Evolutionary conservation across 2,329 filamentous ascomycete species (phyloP).

Genomic region (Madurella fahalii): DNA sequence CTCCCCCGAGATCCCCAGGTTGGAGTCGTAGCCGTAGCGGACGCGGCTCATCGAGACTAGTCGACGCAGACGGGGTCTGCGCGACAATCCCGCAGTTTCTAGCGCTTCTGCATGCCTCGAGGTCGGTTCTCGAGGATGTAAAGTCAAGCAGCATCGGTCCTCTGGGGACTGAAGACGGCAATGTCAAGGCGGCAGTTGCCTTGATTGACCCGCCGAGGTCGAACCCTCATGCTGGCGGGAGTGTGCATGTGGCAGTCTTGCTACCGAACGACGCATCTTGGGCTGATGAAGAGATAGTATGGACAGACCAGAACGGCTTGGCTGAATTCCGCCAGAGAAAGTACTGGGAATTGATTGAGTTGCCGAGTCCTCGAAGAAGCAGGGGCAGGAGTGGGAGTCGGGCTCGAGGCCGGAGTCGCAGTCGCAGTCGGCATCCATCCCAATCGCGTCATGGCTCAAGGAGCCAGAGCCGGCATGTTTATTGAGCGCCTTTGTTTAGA

Average conservation of each 20-base stretch:
- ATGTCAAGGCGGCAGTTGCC: slow-evolving; percentile 5
- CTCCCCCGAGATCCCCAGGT: background rate
- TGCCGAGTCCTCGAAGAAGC: background rate
- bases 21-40: slow-evolving; percentile 2
- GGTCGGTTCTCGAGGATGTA: slow-evolving; percentile 18
- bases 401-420: slow-evolving; percentile 4
- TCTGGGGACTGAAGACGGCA: slow-evolving; percentile 1
- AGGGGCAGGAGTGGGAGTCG: slow-evolving; percentile 3
- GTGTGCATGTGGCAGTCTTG: slow-evolving; percentile 21
- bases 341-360: slow-evolving; percentile 21
- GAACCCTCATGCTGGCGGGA: slow-evolving; percentile 17
- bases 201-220: slow-evolving; percentile 11
- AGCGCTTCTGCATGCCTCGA: slow-evolving; percentile 19
- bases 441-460: too few species aligned
- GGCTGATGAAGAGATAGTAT: slow-evolving; percentile 21
- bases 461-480: too few species aligned
- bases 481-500: too few species aligned
- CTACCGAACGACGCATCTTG: slow-evolving; percentile 20
- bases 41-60: background rate
- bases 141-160: slow-evolving; percentile 5
- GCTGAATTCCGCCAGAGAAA: slow-evolving; percentile 16
- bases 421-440: background rate
- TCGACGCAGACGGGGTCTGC: slow-evolving; percentile 17
- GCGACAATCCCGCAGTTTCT: slow-evolving; percentile 24
- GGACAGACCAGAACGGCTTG: slow-evolving; percentile 18